Evolutionary conservation across 768 basidiomycete species (phyloP).

Genomic region (Boletus sp.): DNA sequence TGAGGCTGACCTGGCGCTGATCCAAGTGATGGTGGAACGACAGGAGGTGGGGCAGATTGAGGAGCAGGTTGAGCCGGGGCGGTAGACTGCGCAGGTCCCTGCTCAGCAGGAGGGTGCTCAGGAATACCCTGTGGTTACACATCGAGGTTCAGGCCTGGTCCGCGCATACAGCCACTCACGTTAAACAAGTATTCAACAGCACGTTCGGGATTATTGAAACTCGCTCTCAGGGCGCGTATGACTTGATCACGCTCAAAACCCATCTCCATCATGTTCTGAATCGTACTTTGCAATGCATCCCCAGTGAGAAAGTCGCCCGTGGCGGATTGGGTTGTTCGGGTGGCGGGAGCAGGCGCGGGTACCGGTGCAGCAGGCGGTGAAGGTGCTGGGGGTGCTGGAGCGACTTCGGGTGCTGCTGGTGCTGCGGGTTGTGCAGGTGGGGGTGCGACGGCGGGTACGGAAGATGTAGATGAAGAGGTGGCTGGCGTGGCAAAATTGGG

Average conservation of each 20-base stretch:
- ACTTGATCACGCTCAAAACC: conserved; percentile 88
- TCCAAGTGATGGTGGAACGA: conserved; percentile 28
- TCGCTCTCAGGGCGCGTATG: conserved; percentile 80
- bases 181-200: conserved; percentile 98
- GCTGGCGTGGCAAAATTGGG: conserved; percentile 34
- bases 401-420: conserved; percentile 31
- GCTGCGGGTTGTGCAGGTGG: conserved; percentile 25
- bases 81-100: conserved; percentile 30
- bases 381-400: conserved; percentile 32
- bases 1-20: conserved; percentile 50
- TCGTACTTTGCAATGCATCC: conserved; percentile 66
- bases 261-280: conserved; percentile 89
- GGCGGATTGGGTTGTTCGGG: conserved; percentile 30
- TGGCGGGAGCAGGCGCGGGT: conserved; percentile 28
- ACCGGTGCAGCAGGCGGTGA: conserved; percentile 32
- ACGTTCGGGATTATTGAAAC: conserved; percentile 95
- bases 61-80: conserved; percentile 41
- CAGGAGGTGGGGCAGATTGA: conserved; percentile 33
- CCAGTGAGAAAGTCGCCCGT: conserved; percentile 75
- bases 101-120: conserved; percentile 45
- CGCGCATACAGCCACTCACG: conserved; percentile 44
- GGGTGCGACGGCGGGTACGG: background rate
- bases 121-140: conserved; percentile 68
- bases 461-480: conserved; percentile 24
- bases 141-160: conserved; percentile 7